Evolutionary conservation across 306 rosid species (phyloP), one percentile per base, ranked within the genome.

Genomic region (Corylus americana): DNA sequence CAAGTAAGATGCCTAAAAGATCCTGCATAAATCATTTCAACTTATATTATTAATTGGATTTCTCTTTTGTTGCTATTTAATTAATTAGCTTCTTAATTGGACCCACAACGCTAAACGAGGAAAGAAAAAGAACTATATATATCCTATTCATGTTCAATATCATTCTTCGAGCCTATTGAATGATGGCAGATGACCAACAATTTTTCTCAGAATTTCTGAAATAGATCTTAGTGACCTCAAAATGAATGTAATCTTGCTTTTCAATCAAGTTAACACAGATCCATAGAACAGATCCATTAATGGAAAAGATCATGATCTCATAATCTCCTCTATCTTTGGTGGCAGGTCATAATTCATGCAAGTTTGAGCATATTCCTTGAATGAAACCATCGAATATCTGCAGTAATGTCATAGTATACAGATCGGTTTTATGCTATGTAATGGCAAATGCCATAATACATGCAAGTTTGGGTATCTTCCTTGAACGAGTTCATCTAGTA

Each of bases 321-420:
- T 31, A 31, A 31, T 8, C 4, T 59, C 10, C 54, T 58, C 20
- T 42, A 8, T 22, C 70, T 80, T 74, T 74, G 81, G 66, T 83
- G 76, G 48, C 88, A 91, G 94, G 92, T 74, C 85, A 91, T 69
- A 83, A 74, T 31, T 79, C 91, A 16, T 90, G 97, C 88, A 92
- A 85, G 82, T 88, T 78, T 79, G 91, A 88, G 80, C 81, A 84
- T 83, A 73, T 84, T 81, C 87, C 78, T 53, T 76, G 73, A 80
- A 85, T 37, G 57, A 45, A 55, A 37, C 44, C 27, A 22, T 77
- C 7, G 76, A 18, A 63, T 74, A 77, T 64, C 14, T 55, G 51
- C 8, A 35, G 13, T 63, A 62, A 62, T 63, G 14, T 39, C 6
- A 25, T 27, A 9, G 37, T 1, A 61, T 29, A 4, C 5, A 39